Conservation (phyloP, 2,329 filamentous ascomycete species). For the Diplodia scrobiculata region DNA sequence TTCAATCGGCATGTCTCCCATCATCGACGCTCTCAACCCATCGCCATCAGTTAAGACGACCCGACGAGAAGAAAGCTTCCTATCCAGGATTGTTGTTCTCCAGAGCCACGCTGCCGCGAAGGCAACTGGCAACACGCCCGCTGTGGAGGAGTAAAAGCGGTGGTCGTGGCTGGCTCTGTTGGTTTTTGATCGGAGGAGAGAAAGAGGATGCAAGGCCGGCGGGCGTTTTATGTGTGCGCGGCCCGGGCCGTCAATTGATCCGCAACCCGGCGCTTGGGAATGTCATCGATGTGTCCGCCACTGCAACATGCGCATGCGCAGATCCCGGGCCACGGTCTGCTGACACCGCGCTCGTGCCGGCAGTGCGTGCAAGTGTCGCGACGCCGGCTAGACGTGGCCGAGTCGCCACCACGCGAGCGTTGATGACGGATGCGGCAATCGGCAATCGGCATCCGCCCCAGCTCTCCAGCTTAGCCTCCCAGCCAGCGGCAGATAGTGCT, state of each 20-base stretch:
- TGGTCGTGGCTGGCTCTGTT: constrained; percentile 31
- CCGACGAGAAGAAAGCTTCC: constrained; percentile 29
- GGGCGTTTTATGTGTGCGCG: constrained; percentile 21
- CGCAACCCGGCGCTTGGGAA: background rate
- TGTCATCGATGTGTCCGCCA: too few relatives aligned
- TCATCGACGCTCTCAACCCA: constrained; percentile 30
- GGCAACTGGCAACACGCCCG: constrained; percentile 30
- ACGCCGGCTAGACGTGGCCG: too few relatives aligned
- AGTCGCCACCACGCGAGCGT: constrained; percentile 3
- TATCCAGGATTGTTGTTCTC: constrained; percentile 30
- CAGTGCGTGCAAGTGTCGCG: background rate
- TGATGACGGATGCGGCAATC: background rate
- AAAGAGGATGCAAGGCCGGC: constrained; percentile 18
- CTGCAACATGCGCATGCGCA: too few relatives aligned
- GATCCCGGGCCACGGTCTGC: background rate
- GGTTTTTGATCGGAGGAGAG: constrained; percentile 29
- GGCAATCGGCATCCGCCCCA: constrained; percentile 12
- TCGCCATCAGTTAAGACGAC: constrained; percentile 30
- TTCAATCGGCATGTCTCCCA: constrained; percentile 24
- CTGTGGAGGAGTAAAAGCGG: constrained; percentile 29
- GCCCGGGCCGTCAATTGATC: constrained; percentile 21
- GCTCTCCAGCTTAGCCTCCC: background rate
- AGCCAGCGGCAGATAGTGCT: background rate
- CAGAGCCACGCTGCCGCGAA: constrained; percentile 27
- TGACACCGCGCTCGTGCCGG: background rate